Percentiles rank a stretch among this genome's conserved stretches.
These are phyloP conservation scores for Sapria himalayana DNA, from an alignment of 345 rosid genomes.

Conservation along the genomic window DNA sequence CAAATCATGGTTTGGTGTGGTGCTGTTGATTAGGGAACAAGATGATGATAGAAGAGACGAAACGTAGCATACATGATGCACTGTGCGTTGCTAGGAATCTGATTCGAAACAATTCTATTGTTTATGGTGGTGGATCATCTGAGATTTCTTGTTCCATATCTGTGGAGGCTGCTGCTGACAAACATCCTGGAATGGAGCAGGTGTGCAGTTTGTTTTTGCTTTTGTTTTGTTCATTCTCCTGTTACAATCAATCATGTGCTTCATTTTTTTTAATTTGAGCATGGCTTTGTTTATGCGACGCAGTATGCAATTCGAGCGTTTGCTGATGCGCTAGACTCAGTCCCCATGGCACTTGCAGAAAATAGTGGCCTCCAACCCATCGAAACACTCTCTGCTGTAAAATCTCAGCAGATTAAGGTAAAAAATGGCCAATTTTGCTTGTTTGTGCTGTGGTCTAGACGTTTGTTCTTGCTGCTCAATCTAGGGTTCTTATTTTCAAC, in stretches of 20 bases:
- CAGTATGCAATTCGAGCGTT: constrained; percentile 92
- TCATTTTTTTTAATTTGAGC: background rate
- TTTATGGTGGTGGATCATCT: constrained; percentile 91
- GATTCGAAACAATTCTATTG: constrained; percentile 78
- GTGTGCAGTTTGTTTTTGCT: constrained; percentile 11
- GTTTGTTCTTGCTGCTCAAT: background rate
- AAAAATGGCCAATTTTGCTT: too few relatives aligned
- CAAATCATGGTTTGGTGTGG: constrained; percentile 4
- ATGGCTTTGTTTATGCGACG: constrained; percentile 1
- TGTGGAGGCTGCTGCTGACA: constrained; percentile 83
- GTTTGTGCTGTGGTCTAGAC: too few relatives aligned
- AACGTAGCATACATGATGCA: constrained; percentile 91
- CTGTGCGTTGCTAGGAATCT: constrained; percentile 88
- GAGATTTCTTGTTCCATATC: constrained; percentile 87
- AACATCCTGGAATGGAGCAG: constrained; percentile 91
- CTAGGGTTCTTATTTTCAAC: constrained; percentile 1
- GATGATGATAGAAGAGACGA: constrained; percentile 96
- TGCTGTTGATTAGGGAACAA: constrained; percentile 49
- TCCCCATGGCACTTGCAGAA: constrained; percentile 95
- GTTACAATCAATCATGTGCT: background rate
- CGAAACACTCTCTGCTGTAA: constrained; percentile 83
- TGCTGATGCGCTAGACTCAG: constrained; percentile 74
- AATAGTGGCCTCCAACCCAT: constrained; percentile 93
- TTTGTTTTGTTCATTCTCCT: background rate
- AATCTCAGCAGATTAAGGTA: constrained; percentile 85